phyloP scores from a whole-genome alignment of 257 asterid genomes.

The Galeopsis tetrahit region DNA sequence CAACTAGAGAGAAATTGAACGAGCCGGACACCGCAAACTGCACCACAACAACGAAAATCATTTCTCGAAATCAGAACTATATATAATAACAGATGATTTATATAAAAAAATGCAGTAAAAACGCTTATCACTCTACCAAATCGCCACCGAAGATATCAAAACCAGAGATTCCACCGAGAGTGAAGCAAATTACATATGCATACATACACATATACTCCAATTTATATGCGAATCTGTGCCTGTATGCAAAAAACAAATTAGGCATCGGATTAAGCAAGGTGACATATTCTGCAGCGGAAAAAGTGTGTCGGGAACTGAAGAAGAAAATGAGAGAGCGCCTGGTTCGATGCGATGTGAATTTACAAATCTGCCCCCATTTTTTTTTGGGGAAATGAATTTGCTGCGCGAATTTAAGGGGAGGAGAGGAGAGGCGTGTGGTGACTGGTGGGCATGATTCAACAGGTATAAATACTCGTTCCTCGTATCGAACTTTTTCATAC shows the following conservation, averaged over 20 bases:
- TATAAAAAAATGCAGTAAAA: neutral
- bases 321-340: slow-evolving; percentile 1
- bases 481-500: too few species aligned
- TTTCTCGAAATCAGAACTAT: neutral
- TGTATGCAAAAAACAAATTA: neutral
- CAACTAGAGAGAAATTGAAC: neutral
- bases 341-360: neutral
- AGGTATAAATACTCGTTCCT: too few species aligned
- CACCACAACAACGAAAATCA: slow-evolving; percentile 25
- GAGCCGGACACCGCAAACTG: slow-evolving; percentile 33
- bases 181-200: neutral
- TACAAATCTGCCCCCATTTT: slow-evolving; percentile 10
- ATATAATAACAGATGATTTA: neutral
- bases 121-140: slow-evolving; percentile 28
- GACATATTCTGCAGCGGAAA: neutral
- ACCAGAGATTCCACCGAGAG: slow-evolving; percentile 12
- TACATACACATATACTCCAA: neutral
- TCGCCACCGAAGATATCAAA: slow-evolving; percentile 9
- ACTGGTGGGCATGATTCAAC: too few species aligned
- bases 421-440: too few species aligned
- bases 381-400: neutral
- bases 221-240: neutral
- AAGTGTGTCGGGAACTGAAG: neutral
- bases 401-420: too few species aligned
- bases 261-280: neutral